phyloP scores from a whole-genome alignment of 306 rosid species.

The Vigna mungo region DNA sequence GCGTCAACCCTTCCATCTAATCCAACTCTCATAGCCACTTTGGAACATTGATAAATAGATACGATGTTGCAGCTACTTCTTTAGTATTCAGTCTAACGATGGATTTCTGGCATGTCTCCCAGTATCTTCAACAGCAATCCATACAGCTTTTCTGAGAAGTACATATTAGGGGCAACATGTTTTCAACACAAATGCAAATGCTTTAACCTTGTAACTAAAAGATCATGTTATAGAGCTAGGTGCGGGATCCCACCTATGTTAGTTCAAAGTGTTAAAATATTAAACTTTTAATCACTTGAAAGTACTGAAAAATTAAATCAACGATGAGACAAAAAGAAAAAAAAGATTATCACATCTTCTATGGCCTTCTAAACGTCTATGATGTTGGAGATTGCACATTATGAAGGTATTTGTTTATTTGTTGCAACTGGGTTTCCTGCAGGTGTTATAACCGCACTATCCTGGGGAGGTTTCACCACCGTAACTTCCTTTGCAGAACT shows the following conservation, averaged over 20 bases:
- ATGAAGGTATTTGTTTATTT: constrained; percentile 27
- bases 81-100: not conserved
- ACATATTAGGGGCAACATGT: not conserved
- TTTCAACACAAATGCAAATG: too few species aligned
- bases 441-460: not conserved
- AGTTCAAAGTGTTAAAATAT: not conserved
- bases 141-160: not conserved
- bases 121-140: not conserved
- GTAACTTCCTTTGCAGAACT: constrained; percentile 1
- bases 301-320: not conserved
- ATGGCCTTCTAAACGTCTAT: constrained; percentile 20
- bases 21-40: not conserved
- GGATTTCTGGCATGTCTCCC: not conserved
- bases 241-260: not conserved
- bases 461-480: not conserved
- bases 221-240: not conserved
- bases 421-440: constrained; percentile 16
- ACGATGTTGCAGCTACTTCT: not conserved
- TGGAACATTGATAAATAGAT: not conserved
- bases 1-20: not conserved
- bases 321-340: not conserved
- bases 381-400: constrained; percentile 24
- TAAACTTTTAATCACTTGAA: not conserved
- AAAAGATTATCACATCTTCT: not conserved
- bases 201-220: not conserved